Base-by-base conservation (phyloP, 371 early-diverging fungal genomes). In the Ordospora pajunii region DNA sequence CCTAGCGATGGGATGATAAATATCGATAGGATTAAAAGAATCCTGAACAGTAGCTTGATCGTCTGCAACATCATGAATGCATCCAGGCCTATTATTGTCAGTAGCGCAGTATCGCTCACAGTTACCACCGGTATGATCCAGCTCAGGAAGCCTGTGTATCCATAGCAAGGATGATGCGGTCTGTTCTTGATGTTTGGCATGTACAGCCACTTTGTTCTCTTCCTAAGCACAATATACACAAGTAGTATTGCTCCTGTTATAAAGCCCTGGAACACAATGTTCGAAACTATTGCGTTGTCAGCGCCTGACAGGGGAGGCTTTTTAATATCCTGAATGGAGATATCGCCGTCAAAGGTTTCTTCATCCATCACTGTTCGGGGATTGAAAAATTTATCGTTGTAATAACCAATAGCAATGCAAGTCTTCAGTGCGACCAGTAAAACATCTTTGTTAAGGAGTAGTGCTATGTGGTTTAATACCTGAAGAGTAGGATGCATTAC, bases 21-120 rank as follows among this genome's bases (percentile, higher is more conserved):
- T 25, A 84, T 21, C 12, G 76, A 70, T 12, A 84, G 63, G 23
- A 82, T 32, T 1, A 75, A 46, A 58, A 80, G 79, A 40, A 83
- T 82, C 49, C 78, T 80, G 37, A 74, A 78, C 0, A 86, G 67
- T 5, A 86, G 64, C 74, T 83, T 86, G 10, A 84, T 32, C 3
- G 82, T 82, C 52, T 84, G 82, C n/a, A 83, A 65, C 49, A 86
- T 79, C 82, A 86, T 80, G 73, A 84, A 86, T 23, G 81, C 78
- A 70, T 86, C 86, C 37, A 86, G 71, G 0, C 86, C 86, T 46
- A 83, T 67, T 12, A 86, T 58, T n/a, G 76, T 51, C 0, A 86
- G 73, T 1, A 86, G 52, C 23, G 54, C 67, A 7, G 63, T 68
- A 70, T 86, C 86, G 27, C 63, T 40, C 0, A 82, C 62, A 1